Base-by-base conservation (phyloP, 2,329 filamentous ascomycete genomes). In the Colletotrichum sp. region DNA sequence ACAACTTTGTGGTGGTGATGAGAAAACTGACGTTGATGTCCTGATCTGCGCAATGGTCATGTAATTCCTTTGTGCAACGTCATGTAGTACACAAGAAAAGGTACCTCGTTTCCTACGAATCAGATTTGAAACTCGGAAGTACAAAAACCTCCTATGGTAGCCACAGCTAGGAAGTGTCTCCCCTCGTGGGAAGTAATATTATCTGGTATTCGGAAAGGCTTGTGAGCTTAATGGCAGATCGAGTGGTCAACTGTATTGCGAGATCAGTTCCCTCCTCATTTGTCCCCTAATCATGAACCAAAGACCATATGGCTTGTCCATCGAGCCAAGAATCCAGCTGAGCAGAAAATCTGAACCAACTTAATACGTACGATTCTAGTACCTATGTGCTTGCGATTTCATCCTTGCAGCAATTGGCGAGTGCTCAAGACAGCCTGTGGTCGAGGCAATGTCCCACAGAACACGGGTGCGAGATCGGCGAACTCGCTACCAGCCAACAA, bases 81-180 rank as follows among this genome's bases (percentile, higher is more conserved):
- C 39, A 44, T 44, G 0, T 0, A 6, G 39, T 44, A 44, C 9
- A 1, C 18, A 44, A 49, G 5, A 44, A 44, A 10, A 18, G 0
- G 16, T 12, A n/a, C 18, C 18, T 44, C 18, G n/a, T n/a, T 44
- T 44, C 9, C 18, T 18, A 44, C 4, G 18, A n/a, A n/a, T n/a
- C n/a, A n/a, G 8, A n/a, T 6, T 2, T 44, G 5, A 12, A 44
- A n/a, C 1, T 44, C 39, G 39, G 9, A 44, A 44, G 7, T 2
- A 10, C 39, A 1, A n/a, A 2, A 7, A n/a, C 0, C 3, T n/a
- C 9, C 1, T 44, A 44, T 4, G 0, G 3, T n/a, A n/a, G 39
- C 9, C 39, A n/a, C 39, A 44, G 3, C 18, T n/a, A 12, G 18
- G 18, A 44, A n/a, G 3, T 44, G 39, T n/a, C 1, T 44, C 39